Evolutionary conservation across 108 stramenopile species (phyloP).

Genomic region (Thalassiosira profunda): DNA sequence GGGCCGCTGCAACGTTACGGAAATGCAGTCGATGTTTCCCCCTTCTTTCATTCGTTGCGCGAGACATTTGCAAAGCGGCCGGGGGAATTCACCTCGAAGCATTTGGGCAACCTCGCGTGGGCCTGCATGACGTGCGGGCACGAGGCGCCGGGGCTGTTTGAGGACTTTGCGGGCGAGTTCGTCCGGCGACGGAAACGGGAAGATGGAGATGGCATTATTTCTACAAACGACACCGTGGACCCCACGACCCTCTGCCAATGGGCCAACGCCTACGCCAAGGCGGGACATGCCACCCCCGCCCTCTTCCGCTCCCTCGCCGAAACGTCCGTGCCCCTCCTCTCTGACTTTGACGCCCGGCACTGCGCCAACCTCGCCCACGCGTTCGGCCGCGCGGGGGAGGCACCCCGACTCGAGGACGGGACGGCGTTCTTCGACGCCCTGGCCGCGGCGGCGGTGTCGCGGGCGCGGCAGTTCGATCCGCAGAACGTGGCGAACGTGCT

Average conservation of each 20-base stretch:
- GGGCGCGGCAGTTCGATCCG: slow-evolving; percentile 16
- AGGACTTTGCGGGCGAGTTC: slow-evolving; percentile 26
- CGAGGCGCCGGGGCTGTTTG: slow-evolving; percentile 7
- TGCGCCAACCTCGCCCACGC: slow-evolving; percentile 32
- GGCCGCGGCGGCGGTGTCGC: slow-evolving; percentile 12
- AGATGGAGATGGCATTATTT: neutral
- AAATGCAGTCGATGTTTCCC: slow-evolving; percentile 3
- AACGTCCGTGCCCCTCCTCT: slow-evolving; percentile 20
- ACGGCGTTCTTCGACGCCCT: slow-evolving; percentile 24
- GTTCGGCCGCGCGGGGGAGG: slow-evolving; percentile 28
- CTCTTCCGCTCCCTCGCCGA: slow-evolving; percentile 20
- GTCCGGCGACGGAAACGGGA: neutral
- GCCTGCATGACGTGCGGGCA: slow-evolving; percentile 31
- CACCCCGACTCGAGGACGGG: neutral
- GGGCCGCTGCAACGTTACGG: neutral
- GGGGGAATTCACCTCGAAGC: slow-evolving; percentile 15
- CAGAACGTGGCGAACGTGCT: slow-evolving; percentile 19
- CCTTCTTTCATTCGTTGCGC: slow-evolving; percentile 18
- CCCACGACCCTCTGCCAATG: slow-evolving; percentile 31
- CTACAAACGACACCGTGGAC: slow-evolving; percentile 10
- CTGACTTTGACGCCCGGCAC: slow-evolving; percentile 14
- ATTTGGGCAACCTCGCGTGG: slow-evolving; percentile 37
- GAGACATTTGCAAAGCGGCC: neutral
- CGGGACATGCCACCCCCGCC: slow-evolving; percentile 13
- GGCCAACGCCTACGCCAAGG: slow-evolving; percentile 38